Evolutionary conservation across 1,284 basidiomycete species (phyloP).

Genomic region (Puccinia triticina): DNA sequence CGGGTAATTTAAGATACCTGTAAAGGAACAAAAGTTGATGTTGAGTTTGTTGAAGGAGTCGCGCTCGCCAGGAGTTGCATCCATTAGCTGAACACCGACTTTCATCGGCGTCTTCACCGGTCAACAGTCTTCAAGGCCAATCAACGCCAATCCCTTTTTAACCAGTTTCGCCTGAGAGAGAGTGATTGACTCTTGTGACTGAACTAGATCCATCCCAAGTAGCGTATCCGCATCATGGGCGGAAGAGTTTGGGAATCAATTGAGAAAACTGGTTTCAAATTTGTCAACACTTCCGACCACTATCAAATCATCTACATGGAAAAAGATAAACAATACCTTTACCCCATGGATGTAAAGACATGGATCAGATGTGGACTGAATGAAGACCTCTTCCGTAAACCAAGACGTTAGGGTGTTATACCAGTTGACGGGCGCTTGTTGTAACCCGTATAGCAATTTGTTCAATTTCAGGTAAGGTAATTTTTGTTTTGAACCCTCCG

Average conservation of each 20-base stretch:
- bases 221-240: neutral
- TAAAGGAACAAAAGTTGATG: neutral
- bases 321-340: neutral
- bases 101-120: neutral
- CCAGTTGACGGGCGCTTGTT: neutral
- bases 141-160: neutral
- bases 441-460: neutral
- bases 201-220: neutral
- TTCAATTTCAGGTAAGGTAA: neutral
- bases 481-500: slow-evolving; percentile 1
- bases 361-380: neutral
- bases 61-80: neutral
- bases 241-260: neutral
- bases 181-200: neutral
- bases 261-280: neutral
- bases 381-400: neutral
- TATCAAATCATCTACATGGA: neutral
- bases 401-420: neutral
- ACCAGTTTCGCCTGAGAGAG: neutral
- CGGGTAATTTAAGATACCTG: neutral
- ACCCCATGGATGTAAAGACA: neutral
- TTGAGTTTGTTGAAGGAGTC: neutral
- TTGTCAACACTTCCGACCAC: neutral
- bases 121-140: neutral
- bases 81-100: neutral